Evolutionary conservation across 768 basidiomycete species (phyloP).

Genomic region (Lactarius quietus): DNA sequence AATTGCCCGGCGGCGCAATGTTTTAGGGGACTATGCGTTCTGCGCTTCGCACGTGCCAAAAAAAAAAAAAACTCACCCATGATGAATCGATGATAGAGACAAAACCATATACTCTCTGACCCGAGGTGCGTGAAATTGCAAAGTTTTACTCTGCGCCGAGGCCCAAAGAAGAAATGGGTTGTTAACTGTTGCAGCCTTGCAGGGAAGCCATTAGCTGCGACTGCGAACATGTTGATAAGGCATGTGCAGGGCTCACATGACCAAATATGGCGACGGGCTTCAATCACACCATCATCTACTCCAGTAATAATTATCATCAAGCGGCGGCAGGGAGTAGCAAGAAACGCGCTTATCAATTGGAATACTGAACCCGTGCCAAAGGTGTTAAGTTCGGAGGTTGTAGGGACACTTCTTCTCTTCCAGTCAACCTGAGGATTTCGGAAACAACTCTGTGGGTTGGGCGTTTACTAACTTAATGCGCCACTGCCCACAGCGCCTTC

Average conservation of each 20-base stretch:
- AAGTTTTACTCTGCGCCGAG: neutral
- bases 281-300: neutral
- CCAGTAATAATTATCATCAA: neutral
- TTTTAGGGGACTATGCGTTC: neutral
- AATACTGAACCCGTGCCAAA: neutral
- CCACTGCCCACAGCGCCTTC: neutral
- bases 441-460: neutral
- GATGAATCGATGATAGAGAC: neutral
- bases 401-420: neutral
- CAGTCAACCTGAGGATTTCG: neutral
- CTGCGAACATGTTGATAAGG: slow-evolving; percentile 2
- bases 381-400: neutral
- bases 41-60: neutral
- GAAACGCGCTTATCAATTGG: neutral
- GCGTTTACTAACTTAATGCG: neutral
- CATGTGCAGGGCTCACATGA: neutral
- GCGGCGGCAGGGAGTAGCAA: neutral
- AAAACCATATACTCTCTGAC: neutral
- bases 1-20: neutral
- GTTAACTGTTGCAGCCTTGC: neutral
- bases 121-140: neutral
- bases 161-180: neutral
- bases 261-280: neutral
- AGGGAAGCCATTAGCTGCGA: neutral
- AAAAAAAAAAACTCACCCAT: neutral